These are phyloP conservation scores for Spergularia marina DNA, from an alignment of 148 eudicot species.

Conservation along the genomic window DNA sequence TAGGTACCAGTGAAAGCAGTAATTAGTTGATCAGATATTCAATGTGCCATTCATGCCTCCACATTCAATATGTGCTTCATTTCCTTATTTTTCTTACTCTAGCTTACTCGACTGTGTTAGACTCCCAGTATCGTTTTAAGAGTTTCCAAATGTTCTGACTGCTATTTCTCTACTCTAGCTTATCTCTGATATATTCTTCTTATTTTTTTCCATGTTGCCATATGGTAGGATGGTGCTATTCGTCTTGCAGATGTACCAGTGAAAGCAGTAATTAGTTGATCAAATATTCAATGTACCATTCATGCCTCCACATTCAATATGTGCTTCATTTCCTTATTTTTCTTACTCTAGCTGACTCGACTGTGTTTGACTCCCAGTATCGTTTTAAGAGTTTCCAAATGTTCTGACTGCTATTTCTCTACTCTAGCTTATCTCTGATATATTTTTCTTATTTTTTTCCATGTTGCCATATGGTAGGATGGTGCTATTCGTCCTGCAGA, in stretches of 20 bases:
- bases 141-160: neutral
- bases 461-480: slow-evolving; percentile 42
- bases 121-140: neutral
- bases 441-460: neutral
- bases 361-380: neutral
- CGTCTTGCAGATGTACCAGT: no score
- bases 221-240: slow-evolving; percentile 70
- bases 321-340: neutral
- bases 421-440: slow-evolving; percentile 7
- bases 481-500: slow-evolving; percentile 64
- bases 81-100: neutral
- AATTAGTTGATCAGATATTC: neutral
- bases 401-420: neutral
- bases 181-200: neutral
- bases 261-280: no score
- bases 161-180: neutral
- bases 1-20: neutral
- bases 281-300: no score
- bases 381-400: neutral
- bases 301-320: no score
- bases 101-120: neutral
- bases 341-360: neutral
- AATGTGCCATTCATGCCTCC: neutral
- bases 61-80: neutral
- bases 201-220: neutral